Evolutionary conservation across 140 eudicot genomes (phyloP).

Genomic region (Senecio squalidus): DNA sequence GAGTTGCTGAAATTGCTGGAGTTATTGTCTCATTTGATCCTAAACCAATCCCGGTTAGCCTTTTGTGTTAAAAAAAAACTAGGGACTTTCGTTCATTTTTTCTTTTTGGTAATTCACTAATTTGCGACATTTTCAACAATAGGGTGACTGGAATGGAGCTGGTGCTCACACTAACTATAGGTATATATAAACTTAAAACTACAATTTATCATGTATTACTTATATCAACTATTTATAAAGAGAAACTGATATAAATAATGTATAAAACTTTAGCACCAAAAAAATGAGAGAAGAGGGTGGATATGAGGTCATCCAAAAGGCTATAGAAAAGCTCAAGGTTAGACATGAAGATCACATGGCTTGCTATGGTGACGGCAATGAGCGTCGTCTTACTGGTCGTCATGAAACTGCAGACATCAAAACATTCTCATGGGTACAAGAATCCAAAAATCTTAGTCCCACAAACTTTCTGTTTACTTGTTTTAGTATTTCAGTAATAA

Average conservation of each 20-base stretch:
- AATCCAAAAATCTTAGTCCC: not conserved
- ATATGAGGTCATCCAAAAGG: conserved; percentile 66
- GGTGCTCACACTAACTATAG: conserved; percentile 78
- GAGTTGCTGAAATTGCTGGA: conserved; percentile 78
- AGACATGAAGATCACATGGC: conserved; percentile 80
- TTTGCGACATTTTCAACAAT: conserved; percentile 7
- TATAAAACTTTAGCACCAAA: conserved; percentile 49
- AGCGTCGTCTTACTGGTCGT: conserved; percentile 74
- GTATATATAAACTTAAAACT: conserved; percentile 23
- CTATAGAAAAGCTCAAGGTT: conserved; percentile 65
- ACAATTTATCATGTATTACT: not conserved
- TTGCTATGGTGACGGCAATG: conserved; percentile 85
- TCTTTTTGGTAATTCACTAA: not conserved
- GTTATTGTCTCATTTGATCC: conserved; percentile 69
- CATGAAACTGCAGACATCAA: conserved; percentile 77
- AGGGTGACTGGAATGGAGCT: conserved; percentile 94
- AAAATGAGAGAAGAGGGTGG: conserved; percentile 89
- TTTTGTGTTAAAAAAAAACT: not conserved
- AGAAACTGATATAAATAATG: not conserved
- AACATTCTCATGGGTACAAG: conserved; percentile 68
- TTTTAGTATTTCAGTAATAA: no score
- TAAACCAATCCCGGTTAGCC: conserved; percentile 64
- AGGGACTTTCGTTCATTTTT: not conserved
- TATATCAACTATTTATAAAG: not conserved
- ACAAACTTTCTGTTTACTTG: not conserved